phyloP scores from a whole-genome alignment of 176 grass and related monocot genomes.

The Eremochloa ophiuroides region DNA sequence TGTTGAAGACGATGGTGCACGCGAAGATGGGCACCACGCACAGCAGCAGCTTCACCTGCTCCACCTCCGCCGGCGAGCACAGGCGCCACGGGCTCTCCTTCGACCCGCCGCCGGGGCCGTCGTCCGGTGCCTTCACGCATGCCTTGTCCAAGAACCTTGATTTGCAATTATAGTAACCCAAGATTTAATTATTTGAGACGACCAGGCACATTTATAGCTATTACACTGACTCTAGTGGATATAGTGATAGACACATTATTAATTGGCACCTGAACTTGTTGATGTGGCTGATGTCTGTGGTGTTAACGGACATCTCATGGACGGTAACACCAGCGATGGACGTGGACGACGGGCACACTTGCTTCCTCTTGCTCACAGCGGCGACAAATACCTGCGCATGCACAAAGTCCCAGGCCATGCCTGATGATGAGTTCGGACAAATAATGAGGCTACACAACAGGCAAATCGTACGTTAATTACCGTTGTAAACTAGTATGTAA shows the following conservation, averaged over 20 bases:
- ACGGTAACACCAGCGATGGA: not conserved
- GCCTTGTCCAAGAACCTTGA: conserved; percentile 81
- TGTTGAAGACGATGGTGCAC: conserved; percentile 93
- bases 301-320: conserved; percentile 7
- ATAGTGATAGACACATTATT: no score
- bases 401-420: not conserved
- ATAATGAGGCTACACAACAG: not conserved
- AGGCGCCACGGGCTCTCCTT: conserved; percentile 60
- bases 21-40: conserved; percentile 80
- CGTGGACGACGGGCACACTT: conserved; percentile 57
- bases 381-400: conserved; percentile 57
- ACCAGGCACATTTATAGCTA: no score
- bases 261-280: conserved; percentile 66
- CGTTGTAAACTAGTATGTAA: not conserved
- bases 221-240: no score
- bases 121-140: conserved; percentile 49
- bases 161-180: not conserved
- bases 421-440: not conserved
- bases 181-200: no score
- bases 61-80: conserved; percentile 60
- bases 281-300: conserved; percentile 33
- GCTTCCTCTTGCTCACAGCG: conserved; percentile 73
- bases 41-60: conserved; percentile 80
- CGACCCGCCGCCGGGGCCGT: not conserved
- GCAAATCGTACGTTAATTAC: not conserved